Conservation (phyloP, 768 basidiomycete species). For the Megacollybia marginata region DNA sequence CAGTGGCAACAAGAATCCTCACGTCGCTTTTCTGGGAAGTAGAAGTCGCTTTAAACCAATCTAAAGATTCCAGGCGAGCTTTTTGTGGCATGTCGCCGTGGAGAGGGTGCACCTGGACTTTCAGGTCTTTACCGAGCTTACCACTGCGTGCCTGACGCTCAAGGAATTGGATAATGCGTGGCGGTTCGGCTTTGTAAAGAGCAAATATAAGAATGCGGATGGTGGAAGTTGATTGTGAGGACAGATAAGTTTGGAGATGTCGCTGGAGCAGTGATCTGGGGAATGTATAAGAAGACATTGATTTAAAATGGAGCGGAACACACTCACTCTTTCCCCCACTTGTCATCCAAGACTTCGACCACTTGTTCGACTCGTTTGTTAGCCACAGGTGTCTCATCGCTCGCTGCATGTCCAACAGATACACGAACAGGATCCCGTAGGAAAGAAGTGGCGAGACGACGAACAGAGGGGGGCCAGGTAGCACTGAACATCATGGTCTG, state of each 20-base stretch:
- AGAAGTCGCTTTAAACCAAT: conserved; percentile 48
- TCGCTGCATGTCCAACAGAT: conserved; percentile 58
- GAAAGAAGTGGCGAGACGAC: conserved; percentile 84
- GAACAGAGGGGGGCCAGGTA: conserved; percentile 95
- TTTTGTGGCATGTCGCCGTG: conserved; percentile 90
- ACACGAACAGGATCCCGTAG: conserved; percentile 79
- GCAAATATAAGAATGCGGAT: conserved; percentile 83
- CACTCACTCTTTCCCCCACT: conserved; percentile 81
- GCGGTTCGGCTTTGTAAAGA: conserved; percentile 95
- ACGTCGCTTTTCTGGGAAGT: conserved; percentile 41
- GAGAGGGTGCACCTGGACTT: conserved; percentile 71
- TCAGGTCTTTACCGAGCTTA: conserved; percentile 45
- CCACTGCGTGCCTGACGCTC: conserved; percentile 30
- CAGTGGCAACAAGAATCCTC: conserved; percentile 87
- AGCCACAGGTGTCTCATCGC: conserved; percentile 85
- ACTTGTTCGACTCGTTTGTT: conserved; percentile 90
- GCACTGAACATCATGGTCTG: conserved; percentile 99
- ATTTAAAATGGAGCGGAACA: not conserved
- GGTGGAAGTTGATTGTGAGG: conserved; percentile 25
- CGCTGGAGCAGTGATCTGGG: conserved; percentile 52
- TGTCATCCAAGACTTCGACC: conserved; percentile 87
- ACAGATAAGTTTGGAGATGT: conserved; percentile 26
- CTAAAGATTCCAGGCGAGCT: conserved; percentile 77
- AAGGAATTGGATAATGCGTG: conserved; percentile 80
- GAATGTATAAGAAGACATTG: not conserved